Percentiles rank a stretch among this genome's conserved stretches.
phyloP scores from a whole-genome alignment of 2,329 filamentous ascomycete species.

The Hymenoscyphus scutula region DNA sequence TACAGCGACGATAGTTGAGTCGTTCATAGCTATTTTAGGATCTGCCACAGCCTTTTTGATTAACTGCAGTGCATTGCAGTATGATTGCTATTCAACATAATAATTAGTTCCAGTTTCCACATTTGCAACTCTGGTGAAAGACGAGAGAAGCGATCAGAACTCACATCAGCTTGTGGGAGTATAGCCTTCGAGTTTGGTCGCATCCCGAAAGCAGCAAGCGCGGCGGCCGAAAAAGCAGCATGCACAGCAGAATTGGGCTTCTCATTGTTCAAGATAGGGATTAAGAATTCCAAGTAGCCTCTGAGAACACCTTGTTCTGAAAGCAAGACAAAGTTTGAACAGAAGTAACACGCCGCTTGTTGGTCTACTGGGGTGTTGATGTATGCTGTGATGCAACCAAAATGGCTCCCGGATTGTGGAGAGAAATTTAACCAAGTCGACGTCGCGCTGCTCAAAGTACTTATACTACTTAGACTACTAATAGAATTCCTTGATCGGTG shows the following conservation, averaged over 20 bases:
- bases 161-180: constrained; percentile 42
- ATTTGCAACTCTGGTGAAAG: neutral
- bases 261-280: constrained; percentile 51
- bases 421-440: neutral
- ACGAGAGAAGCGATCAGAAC: neutral
- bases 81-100: constrained; percentile 37
- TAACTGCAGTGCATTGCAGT: constrained; percentile 51
- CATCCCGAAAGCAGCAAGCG: constrained; percentile 55
- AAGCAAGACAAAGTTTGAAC: constrained; percentile 58
- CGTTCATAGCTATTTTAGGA: constrained; percentile 46
- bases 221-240: constrained; percentile 51
- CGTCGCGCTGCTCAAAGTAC: neutral
- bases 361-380: constrained; percentile 50
- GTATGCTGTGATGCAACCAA: constrained; percentile 34
- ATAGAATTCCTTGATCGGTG: constrained; percentile 13
- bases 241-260: constrained; percentile 28
- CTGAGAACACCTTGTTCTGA: constrained; percentile 50
- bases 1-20: constrained; percentile 56
- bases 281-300: constrained; percentile 57
- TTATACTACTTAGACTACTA: constrained; percentile 8
- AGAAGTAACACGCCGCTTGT: constrained; percentile 56
- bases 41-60: constrained; percentile 52
- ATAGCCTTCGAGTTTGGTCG: constrained; percentile 39
- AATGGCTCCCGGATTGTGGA: neutral
- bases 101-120: neutral